Conservation (phyloP, 345 rosid genomes). For the Gossypium longicalyx region DNA sequence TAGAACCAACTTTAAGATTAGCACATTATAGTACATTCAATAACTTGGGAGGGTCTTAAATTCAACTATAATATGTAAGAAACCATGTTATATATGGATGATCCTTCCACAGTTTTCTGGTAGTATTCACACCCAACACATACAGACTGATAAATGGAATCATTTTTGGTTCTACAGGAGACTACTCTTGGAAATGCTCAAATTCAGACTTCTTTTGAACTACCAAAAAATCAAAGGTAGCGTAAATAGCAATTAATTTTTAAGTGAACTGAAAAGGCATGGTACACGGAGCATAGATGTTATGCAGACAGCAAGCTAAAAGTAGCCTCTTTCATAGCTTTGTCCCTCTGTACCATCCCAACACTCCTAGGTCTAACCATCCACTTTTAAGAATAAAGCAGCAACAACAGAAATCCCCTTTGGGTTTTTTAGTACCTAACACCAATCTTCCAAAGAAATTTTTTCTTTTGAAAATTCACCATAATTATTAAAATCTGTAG, state of each 20-base stretch:
- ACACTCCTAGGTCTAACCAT: background rate
- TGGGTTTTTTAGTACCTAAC: background rate
- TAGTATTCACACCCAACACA: background rate
- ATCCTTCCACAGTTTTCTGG: background rate
- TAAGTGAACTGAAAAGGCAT: background rate
- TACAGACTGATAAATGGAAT: background rate
- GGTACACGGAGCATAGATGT: background rate
- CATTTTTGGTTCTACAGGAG: background rate
- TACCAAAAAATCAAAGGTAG: background rate
- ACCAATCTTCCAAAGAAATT: background rate
- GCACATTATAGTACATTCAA: background rate
- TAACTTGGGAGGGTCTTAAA: background rate
- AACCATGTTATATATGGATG: background rate
- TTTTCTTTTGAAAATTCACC: background rate
- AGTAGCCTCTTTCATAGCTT: background rate
- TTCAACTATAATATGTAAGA: background rate
- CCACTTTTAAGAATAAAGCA: background rate
- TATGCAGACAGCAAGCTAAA: background rate
- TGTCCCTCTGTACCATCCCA: background rate
- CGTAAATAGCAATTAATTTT: background rate
- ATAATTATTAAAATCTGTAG: background rate
- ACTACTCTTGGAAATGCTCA: background rate
- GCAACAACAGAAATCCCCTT: background rate
- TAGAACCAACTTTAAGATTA: background rate
- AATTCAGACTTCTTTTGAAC: background rate